Evolutionary conservation across 805 yeast species (phyloP).

Genomic region (Saturnispora sanitii): DNA sequence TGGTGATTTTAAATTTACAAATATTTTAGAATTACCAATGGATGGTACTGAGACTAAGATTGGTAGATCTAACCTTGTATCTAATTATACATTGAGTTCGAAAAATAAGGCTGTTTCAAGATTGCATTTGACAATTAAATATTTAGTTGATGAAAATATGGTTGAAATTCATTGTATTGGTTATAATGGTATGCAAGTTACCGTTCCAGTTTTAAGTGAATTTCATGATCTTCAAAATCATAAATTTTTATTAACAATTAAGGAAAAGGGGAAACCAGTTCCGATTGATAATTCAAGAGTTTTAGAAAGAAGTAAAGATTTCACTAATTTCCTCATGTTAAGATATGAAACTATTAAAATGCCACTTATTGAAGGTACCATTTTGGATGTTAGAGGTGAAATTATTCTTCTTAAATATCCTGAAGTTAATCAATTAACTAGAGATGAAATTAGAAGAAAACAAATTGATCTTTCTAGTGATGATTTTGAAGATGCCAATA

Average conservation of each 20-base stretch:
- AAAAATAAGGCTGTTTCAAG: slow-evolving; percentile 55
- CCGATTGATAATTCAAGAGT: slow-evolving; percentile 23
- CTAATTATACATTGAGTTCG: slow-evolving; percentile 40
- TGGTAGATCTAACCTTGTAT: slow-evolving; percentile 61
- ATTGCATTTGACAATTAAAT: slow-evolving; percentile 47
- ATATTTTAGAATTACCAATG: slow-evolving; percentile 27
- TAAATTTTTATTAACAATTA: slow-evolving; percentile 14
- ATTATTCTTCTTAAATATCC: slow-evolving; percentile 21
- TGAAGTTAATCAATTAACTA: neutral
- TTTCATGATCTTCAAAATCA: slow-evolving; percentile 19
- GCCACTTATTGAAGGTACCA: slow-evolving; percentile 52
- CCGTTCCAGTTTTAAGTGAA: slow-evolving; percentile 41
- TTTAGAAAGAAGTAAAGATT: slow-evolving; percentile 31
- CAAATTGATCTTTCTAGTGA: slow-evolving; percentile 1
- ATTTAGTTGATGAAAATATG: slow-evolving; percentile 29
- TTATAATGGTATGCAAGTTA: slow-evolving; percentile 65
- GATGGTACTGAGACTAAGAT: slow-evolving; percentile 33
- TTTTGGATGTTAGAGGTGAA: slow-evolving; percentile 66
- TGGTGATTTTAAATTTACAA: neutral
- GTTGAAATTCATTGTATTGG: slow-evolving; percentile 65
- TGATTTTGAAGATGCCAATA: slow-evolving; percentile 4
- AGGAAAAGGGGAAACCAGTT: neutral
- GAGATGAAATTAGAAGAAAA: neutral
- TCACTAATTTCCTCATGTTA: slow-evolving; percentile 47
- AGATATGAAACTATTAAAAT: slow-evolving; percentile 55